Base-by-base conservation (phyloP, 2,329 filamentous ascomycete genomes). In the Cladophialophora bantiana region DNA sequence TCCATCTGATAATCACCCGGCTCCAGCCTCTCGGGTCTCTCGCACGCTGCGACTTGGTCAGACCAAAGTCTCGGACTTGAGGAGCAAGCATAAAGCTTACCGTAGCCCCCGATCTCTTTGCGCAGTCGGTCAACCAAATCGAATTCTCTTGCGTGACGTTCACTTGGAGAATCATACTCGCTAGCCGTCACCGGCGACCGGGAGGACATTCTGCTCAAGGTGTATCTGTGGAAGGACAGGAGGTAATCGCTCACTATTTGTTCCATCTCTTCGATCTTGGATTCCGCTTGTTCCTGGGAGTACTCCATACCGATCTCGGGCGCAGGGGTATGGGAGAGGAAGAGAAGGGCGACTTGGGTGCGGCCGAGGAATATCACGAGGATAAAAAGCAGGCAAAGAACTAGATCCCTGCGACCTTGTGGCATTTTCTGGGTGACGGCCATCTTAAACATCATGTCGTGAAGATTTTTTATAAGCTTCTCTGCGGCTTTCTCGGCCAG, bases 381-480 rank as follows among this genome's bases (percentile, higher is more conserved):
- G 13, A 68, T 31, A 54, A 70, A 71, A 20, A 66, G 50, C 48
- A 71, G 35, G 34, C 68, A 71, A 12, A 70, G 58, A 18, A 60
- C 64, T 5, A 71, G 45, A 53, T 71, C 70, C 10, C 62, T 59
- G 12, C 34, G 50, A 15, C 61, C 61, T 35, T 38, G 55, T 10
- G 68, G 42, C 34, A 58, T 36, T 12, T 64, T 63, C 48, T 61
- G 64, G 32, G 20, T 65, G 7, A 62, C 48, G 7, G 70, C 66
- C 68, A 71, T 70, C 26, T 63, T 67, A 50, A 68, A 69, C 20
- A 71, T 59, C 52, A 58, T 61, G 9, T 70, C 64, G 34, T 71
- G 70, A 18, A 71, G 68, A 20, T 13, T 50, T 40, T 68, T 65
- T 5, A 59, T 61, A 18, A 71, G n/a, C 20, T 62, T 34, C 45